These are phyloP conservation scores for Pichia nakasei DNA, from an alignment of 805 yeast species.

Conservation along the genomic window DNA sequence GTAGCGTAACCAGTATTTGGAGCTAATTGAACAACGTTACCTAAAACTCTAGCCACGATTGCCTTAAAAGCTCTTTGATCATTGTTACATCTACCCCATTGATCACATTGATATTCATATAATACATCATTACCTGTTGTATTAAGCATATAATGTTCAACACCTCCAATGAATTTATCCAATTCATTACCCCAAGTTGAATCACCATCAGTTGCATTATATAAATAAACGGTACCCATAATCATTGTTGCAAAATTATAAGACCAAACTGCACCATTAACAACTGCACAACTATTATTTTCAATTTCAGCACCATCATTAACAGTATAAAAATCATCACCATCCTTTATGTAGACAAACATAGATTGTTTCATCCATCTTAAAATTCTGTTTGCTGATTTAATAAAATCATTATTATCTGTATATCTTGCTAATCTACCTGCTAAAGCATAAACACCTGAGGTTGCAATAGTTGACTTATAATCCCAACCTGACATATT, in stretches of 20 bases:
- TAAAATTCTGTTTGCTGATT: slow-evolving; percentile 67
- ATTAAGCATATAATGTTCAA: slow-evolving; percentile 33
- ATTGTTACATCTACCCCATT: slow-evolving; percentile 44
- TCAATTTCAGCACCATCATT: slow-evolving; percentile 59
- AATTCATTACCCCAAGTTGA: slow-evolving; percentile 34
- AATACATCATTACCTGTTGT: slow-evolving; percentile 28
- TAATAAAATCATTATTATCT: slow-evolving; percentile 59
- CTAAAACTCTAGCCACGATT: slow-evolving; percentile 11
- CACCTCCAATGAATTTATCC: slow-evolving; percentile 29
- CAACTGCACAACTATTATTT: slow-evolving; percentile 33
- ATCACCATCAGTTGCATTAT: slow-evolving; percentile 45
- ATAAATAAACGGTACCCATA: slow-evolving; percentile 63
- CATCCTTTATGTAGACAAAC: slow-evolving; percentile 35
- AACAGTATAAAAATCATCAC: slow-evolving; percentile 33
- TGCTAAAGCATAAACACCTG: slow-evolving; percentile 77
- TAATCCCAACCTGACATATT: slow-evolving; percentile 94
- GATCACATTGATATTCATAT: slow-evolving; percentile 55
- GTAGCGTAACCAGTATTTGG: slow-evolving; percentile 35
- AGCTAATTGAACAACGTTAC: slow-evolving; percentile 28
- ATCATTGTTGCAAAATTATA: slow-evolving; percentile 62
- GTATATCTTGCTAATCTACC: slow-evolving; percentile 84
- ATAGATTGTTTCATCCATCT: slow-evolving; percentile 61
- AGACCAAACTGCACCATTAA: slow-evolving; percentile 50
- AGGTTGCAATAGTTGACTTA: slow-evolving; percentile 83
- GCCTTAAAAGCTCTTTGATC: slow-evolving; percentile 73